A percentile compares a stretch with the other conserved stretches of the same genome.
These are phyloP conservation scores for Penicillium waksmanii DNA, from an alignment of 495 filamentous ascomycete genomes.

Conservation along the genomic window DNA sequence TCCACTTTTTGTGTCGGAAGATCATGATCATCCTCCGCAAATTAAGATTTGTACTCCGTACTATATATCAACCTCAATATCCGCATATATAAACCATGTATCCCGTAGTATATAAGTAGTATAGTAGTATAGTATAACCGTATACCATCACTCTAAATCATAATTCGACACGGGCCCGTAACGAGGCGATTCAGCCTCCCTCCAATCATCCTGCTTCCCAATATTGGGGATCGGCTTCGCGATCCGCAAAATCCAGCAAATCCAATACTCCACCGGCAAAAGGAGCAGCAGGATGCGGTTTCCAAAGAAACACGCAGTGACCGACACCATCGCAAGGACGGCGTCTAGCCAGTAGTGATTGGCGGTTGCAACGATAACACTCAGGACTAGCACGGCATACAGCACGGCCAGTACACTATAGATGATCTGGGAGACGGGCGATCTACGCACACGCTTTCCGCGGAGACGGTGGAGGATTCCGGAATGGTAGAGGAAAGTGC, in stretches of 20 bases:
- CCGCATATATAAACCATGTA: too few relatives aligned
- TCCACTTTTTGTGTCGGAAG: too few relatives aligned
- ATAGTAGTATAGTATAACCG: too few relatives aligned
- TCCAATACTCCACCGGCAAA: conserved; percentile 59
- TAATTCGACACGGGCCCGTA: conserved; percentile 7
- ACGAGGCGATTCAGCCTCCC: conserved; percentile 8
- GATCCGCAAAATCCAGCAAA: conserved; percentile 56
- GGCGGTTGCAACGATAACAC: conserved; percentile 66
- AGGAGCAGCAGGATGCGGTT: conserved; percentile 59
- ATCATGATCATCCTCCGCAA: too few relatives aligned
- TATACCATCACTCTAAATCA: conserved; percentile 8
- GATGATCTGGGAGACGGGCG: conserved; percentile 40
- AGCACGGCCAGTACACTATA: conserved; percentile 53
- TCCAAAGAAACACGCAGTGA: conserved; percentile 52
- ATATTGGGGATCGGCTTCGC: conserved; percentile 64
- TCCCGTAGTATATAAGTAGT: too few relatives aligned
- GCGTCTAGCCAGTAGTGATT: conserved; percentile 71
- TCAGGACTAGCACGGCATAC: conserved; percentile 62
- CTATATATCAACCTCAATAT: too few relatives aligned
- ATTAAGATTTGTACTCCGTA: too few relatives aligned
- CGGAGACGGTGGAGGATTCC: conserved; percentile 50
- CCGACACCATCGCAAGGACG: conserved; percentile 53
- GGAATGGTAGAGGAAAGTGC: conserved; percentile 62
- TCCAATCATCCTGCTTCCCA: conserved; percentile 30
- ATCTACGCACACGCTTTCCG: conserved; percentile 41